phyloP scores from a whole-genome alignment of 192 early-diverging fungal species.

The Entomortierella chlamydospora region DNA sequence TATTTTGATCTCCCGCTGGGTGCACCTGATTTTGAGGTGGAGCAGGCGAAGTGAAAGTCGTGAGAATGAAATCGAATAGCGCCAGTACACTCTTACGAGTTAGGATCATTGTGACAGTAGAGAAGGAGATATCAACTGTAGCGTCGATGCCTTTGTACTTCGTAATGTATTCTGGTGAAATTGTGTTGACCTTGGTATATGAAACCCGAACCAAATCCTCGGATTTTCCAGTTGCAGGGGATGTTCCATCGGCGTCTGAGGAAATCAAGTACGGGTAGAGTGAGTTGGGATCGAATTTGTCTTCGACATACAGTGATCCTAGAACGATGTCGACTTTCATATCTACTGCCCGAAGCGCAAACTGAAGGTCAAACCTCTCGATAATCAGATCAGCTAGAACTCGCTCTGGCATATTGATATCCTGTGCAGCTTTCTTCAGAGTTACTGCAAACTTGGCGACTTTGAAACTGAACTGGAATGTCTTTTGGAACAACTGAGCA shows the following conservation, averaged over 20 bases:
- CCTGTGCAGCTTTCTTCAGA: slow-evolving; percentile 67
- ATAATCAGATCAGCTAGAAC: slow-evolving; percentile 76
- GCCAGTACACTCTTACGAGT: slow-evolving; percentile 87
- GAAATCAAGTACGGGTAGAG: slow-evolving; percentile 72
- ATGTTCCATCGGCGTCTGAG: slow-evolving; percentile 56
- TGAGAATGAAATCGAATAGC: slow-evolving; percentile 86
- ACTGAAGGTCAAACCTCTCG: slow-evolving; percentile 75
- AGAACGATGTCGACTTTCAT: slow-evolving; percentile 81
- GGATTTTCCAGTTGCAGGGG: slow-evolving; percentile 51
- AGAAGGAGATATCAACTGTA: slow-evolving; percentile 82
- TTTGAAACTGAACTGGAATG: slow-evolving; percentile 73
- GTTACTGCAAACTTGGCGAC: slow-evolving; percentile 75
- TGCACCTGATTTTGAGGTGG: slow-evolving; percentile 2
- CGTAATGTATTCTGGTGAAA: slow-evolving; percentile 77
- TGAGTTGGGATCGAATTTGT: slow-evolving; percentile 64
- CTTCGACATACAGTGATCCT: slow-evolving; percentile 82
- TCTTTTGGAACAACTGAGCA: slow-evolving; percentile 53
- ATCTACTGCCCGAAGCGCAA: slow-evolving; percentile 78
- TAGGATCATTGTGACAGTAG: slow-evolving; percentile 83
- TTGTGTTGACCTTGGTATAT: slow-evolving; percentile 78
- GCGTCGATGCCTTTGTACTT: slow-evolving; percentile 85
- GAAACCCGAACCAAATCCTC: slow-evolving; percentile 78
- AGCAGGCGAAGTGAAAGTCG: slow-evolving; percentile 68
- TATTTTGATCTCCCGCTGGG: slow-evolving; percentile 8
- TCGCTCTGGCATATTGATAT: slow-evolving; percentile 56